Conservation (phyloP, 73 alveolate genomes). For the Paramecium tetraurelia region DNA sequence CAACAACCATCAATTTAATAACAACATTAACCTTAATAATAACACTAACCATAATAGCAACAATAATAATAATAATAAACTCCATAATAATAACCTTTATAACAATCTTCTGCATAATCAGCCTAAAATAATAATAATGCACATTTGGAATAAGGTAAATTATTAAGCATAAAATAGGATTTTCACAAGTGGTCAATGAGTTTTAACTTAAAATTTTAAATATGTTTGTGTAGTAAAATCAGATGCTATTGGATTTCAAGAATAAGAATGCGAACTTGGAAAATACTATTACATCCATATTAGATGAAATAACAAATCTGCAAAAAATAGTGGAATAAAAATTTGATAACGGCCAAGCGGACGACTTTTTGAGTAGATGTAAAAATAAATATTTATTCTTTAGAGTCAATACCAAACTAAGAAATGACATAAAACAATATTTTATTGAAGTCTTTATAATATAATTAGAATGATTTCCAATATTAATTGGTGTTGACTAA, state of each 20-base stretch:
- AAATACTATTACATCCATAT: slow-evolving; percentile 19
- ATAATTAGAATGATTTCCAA: background rate
- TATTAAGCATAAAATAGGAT: background rate
- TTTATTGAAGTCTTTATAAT: background rate
- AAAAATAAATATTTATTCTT: background rate
- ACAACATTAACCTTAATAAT: background rate
- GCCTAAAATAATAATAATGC: background rate
- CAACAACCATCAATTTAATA: background rate
- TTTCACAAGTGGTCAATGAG: slow-evolving; percentile 12
- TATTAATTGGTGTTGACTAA: background rate
- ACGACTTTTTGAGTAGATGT: slow-evolving; percentile 5
- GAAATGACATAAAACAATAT: slow-evolving; percentile 32
- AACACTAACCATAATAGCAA: background rate
- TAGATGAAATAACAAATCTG: slow-evolving; percentile 39
- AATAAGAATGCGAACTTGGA: slow-evolving; percentile 4
- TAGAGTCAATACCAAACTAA: slow-evolving; percentile 30
- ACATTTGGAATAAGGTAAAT: slow-evolving; percentile 32
- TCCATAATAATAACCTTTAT: background rate
- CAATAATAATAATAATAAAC: background rate
- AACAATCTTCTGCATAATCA: background rate
- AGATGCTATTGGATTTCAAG: slow-evolving; percentile 27
- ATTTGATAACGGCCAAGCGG: background rate
- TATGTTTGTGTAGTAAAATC: slow-evolving; percentile 24
- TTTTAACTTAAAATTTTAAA: slow-evolving; percentile 29
- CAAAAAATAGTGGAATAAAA: slow-evolving; percentile 17